Base-by-base conservation (phyloP, 345 rosid species). In the Eucalyptus pumila region DNA sequence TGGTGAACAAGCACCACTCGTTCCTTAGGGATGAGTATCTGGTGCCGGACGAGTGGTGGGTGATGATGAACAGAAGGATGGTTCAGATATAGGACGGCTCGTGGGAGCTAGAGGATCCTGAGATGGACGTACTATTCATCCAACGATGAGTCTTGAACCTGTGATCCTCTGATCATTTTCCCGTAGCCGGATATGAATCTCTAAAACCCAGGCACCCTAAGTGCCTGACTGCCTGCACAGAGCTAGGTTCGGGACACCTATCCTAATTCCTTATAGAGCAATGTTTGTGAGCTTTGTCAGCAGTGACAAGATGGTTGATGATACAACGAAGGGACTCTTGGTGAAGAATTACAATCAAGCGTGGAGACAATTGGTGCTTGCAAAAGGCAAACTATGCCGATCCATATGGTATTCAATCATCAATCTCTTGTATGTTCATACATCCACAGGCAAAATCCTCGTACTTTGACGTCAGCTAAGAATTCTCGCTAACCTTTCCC, bases 21-120 rank as follows among this genome's bases (percentile, higher is more conserved):
- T 89, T 89, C 87, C 90, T 94, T 60, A 91, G 89, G 89, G 91
- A 94, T 4, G 87, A 94, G 62, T 92, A 92, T 90, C 87, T 92
- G 88, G 92, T 93, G 49, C 96, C 94, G 23, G 90, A 50, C 76
- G 21, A 13, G 13, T 96, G 96, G 97, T 92, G 95, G 94, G 72
- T 89, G 80, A 58, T 87, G 87, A 88, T 88, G 85, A 92, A 94
- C 87, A 94, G 76, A 69, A 95, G 95, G 83, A 94, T 95, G 96
- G 87, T 94, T 91, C 95, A 96, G 89, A 52, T 30, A 89, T 87
- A 88, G 15, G 94, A 96, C 34, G 94, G 95, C 27, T 81, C 90
- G 13, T 95, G 98, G 97, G 83, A 85, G 88, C 91, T 94, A 24
- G 87, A 89, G 27, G 95, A 93, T 69, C 93, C 91, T 30, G 91